Conservation (phyloP, 352 stramenopile genomes). For the Peronospora belbahrii region DNA sequence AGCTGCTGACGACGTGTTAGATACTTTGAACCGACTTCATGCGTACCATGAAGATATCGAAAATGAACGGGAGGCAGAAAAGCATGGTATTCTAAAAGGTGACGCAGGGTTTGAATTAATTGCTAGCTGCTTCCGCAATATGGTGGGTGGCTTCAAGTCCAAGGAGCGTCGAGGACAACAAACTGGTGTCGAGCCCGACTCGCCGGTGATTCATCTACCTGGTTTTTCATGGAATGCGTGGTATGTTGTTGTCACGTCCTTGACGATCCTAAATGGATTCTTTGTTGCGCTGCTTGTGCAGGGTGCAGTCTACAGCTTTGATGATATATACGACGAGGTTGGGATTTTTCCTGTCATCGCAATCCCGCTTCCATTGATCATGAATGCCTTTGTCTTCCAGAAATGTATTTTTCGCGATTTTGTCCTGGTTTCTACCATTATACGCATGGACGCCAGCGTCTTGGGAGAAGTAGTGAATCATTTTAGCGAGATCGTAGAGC, state of each 20-base stretch:
- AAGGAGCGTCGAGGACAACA: not conserved
- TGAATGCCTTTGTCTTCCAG: conserved; percentile 50
- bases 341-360: conserved; percentile 21
- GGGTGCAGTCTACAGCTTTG: conserved; percentile 47
- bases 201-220: conserved; percentile 12
- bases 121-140: conserved; percentile 9
- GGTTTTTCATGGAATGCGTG: conserved; percentile 58
- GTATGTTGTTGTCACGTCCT: conserved; percentile 47
- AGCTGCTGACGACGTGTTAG: conserved; percentile 15
- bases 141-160: conserved; percentile 4
- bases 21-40: conserved; percentile 14
- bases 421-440: conserved; percentile 41
- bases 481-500: conserved; percentile 48
- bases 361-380: conserved; percentile 28
- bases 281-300: conserved; percentile 52
- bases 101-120: conserved; percentile 18
- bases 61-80: conserved; percentile 1
- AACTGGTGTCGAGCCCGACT: conserved; percentile 3
- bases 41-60: conserved; percentile 19
- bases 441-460: conserved; percentile 37
- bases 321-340: conserved; percentile 18
- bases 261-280: conserved; percentile 59
- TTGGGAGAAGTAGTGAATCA: conserved; percentile 45
- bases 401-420: conserved; percentile 52
- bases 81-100: conserved; percentile 1